Evolutionary conservation across 1,284 basidiomycete genomes (phyloP).

Genomic region (Garcileccinum viscosum): DNA sequence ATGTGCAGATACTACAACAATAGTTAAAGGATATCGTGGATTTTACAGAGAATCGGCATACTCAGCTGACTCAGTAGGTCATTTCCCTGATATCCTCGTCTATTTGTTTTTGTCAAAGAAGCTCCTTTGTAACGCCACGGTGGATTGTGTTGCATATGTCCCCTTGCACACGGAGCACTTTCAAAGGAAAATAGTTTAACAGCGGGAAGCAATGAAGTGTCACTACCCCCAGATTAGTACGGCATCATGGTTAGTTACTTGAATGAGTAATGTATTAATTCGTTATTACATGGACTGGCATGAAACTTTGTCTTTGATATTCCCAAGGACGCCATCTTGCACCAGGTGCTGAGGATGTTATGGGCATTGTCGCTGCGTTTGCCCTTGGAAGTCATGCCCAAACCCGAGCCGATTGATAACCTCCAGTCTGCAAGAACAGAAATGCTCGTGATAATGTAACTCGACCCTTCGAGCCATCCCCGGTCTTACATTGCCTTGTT

Average conservation of each 20-base stretch:
- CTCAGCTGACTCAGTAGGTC: constrained; percentile 11
- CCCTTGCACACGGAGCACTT: constrained; percentile 8
- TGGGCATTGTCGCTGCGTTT: constrained; percentile 10
- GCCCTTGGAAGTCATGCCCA: constrained; percentile 15
- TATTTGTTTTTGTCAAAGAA: constrained; percentile 1
- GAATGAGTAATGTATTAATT: neutral
- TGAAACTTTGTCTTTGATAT: constrained; percentile 10
- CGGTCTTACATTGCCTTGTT: constrained; percentile 18
- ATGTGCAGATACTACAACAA: constrained; percentile 5
- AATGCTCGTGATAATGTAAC: neutral
- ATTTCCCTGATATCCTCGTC: neutral
- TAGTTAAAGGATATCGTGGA: neutral
- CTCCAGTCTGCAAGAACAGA: constrained; percentile 1
- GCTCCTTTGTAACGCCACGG: constrained; percentile 8
- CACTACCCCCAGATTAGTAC: constrained; percentile 2
- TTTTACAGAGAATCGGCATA: neutral
- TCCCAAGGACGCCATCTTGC: constrained; percentile 8
- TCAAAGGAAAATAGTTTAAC: constrained; percentile 9
- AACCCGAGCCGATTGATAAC: constrained; percentile 14
- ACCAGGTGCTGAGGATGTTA: constrained; percentile 11
- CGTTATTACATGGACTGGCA: neutral
- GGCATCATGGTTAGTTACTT: too few species aligned
- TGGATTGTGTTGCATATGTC: constrained; percentile 14
- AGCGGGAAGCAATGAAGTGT: constrained; percentile 10
- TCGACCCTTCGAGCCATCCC: neutral